These are phyloP conservation scores for Lecanicillium sp. DNA, from an alignment of 2,329 filamentous ascomycete genomes.

Conservation along the genomic window DNA sequence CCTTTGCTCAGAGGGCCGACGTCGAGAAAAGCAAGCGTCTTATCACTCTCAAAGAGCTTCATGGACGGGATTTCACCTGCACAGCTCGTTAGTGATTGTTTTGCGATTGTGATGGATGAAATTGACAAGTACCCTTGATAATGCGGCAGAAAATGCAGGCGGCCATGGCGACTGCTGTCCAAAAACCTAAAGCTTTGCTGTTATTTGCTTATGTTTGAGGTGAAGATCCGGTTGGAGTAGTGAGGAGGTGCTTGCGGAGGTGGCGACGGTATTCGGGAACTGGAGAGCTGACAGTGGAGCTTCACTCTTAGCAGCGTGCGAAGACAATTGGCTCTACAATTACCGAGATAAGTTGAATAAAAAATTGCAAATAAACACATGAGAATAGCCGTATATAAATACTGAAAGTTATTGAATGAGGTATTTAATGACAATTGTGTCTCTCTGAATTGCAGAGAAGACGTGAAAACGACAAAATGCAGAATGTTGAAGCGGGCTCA, in stretches of 20 bases:
- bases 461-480: too few relatives aligned
- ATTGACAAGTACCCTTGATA: slow-evolving; percentile 65
- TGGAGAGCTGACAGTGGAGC: slow-evolving; percentile 1
- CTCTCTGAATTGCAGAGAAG: too few relatives aligned
- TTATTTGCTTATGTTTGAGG: neutral
- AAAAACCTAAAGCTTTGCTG: neutral
- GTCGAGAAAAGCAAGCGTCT: slow-evolving; percentile 91
- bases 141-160: slow-evolving; percentile 97
- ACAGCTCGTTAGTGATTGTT: slow-evolving; percentile 8
- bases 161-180: slow-evolving; percentile 17
- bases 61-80: slow-evolving; percentile 90
- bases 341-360: too few relatives aligned
- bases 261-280: neutral
- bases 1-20: slow-evolving; percentile 85
- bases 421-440: too few relatives aligned
- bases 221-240: too few relatives aligned
- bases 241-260: slow-evolving; percentile 6
- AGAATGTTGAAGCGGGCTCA: too few relatives aligned
- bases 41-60: slow-evolving; percentile 93
- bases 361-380: too few relatives aligned
- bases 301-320: neutral
- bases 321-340: neutral
- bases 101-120: neutral
- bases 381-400: too few relatives aligned
- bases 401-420: too few relatives aligned